Evolutionary conservation across 768 basidiomycete species (phyloP).

Genomic region (Mycena amicta): DNA sequence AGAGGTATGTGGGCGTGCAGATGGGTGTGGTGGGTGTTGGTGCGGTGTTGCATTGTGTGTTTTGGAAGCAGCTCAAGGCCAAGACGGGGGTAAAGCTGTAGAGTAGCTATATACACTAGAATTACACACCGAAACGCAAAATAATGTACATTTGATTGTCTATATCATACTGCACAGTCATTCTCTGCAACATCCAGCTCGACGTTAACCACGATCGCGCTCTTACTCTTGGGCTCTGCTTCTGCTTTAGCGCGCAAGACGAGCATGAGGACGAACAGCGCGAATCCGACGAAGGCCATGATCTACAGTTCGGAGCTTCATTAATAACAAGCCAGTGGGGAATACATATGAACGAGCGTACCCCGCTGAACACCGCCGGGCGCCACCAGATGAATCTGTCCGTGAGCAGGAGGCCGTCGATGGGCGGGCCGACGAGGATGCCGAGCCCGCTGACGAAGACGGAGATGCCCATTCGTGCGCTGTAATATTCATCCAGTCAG

Average conservation of each 20-base stretch:
- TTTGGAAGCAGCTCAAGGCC: slow-evolving; percentile 2
- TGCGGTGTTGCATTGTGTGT: not conserved
- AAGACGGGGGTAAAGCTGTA: not conserved
- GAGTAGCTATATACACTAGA: not conserved
- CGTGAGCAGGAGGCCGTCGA: slow-evolving; percentile 40
- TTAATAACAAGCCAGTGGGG: not conserved
- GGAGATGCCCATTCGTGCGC: not conserved
- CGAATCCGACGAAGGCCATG: not conserved
- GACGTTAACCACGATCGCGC: not conserved
- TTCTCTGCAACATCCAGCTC: not conserved
- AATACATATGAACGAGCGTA: not conserved
- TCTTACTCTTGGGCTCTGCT: not conserved
- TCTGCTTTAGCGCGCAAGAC: not conserved
- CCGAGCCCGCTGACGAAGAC: not conserved
- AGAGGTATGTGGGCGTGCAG: not conserved
- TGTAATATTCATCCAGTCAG: slow-evolving; percentile 29
- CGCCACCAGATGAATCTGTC: slow-evolving; percentile 39
- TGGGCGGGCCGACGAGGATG: slow-evolving; percentile 34
- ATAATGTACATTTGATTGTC: not conserved
- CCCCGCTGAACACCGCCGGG: slow-evolving; percentile 40
- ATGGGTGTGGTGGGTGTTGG: slow-evolving; percentile 1
- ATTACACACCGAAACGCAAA: not conserved
- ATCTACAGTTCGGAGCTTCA: not conserved
- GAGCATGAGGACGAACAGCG: not conserved
- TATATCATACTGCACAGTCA: not conserved